Percentiles rank a stretch among this genome's conserved stretches.
These are phyloP conservation scores for Fusarium decemcellulare DNA, from an alignment of 2,329 filamentous ascomycete genomes.

Conservation along the genomic window DNA sequence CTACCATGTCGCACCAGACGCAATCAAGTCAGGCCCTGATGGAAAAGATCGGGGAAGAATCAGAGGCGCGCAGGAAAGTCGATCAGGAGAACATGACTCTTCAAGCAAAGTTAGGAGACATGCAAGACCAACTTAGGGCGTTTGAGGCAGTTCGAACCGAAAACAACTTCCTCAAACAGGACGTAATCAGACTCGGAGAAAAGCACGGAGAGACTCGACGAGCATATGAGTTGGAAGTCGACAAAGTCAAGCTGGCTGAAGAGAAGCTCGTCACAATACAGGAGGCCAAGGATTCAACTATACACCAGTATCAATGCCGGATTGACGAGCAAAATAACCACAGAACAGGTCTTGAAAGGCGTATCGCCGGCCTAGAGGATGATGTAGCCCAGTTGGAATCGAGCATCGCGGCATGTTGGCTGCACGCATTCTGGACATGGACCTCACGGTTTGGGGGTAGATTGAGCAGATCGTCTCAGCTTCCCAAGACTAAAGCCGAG, in stretches of 20 bases:
- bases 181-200: not conserved
- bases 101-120: not conserved
- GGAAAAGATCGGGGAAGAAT: not conserved
- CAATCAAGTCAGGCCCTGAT: not conserved
- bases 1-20: not conserved
- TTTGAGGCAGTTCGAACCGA: not conserved
- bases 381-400: not conserved
- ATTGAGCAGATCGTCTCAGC: not conserved
- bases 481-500: not conserved
- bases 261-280: not conserved
- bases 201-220: too few species aligned
- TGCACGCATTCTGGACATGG: constrained; percentile 5
- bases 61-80: not conserved
- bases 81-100: not conserved
- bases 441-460: not conserved
- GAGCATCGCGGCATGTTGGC: constrained; percentile 5
- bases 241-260: not conserved
- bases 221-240: not conserved
- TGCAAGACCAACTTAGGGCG: not conserved
- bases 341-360: not conserved
- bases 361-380: not conserved
- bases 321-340: not conserved
- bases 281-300: not conserved
- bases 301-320: not conserved
- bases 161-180: not conserved